Conservation (phyloP, 164 flowering plant genomes). For the Amborella trichopoda region DNA sequence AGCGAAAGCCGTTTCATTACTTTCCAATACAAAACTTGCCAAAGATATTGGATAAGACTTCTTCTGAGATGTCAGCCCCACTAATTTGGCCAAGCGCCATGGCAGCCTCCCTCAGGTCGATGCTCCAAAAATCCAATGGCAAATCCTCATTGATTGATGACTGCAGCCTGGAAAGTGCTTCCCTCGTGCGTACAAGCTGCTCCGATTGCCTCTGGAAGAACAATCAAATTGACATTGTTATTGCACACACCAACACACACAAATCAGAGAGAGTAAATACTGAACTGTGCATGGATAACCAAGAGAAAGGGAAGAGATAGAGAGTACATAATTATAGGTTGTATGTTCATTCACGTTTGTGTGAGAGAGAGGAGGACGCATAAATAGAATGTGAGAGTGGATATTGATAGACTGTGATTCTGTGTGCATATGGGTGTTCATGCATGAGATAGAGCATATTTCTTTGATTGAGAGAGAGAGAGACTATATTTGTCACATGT, state of each 20-base stretch:
- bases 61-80: conserved; percentile 92
- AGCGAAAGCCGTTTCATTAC: no score
- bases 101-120: conserved; percentile 85
- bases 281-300: neutral
- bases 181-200: conserved; percentile 79
- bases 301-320: neutral
- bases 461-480: no score
- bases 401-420: no score
- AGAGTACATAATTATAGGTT: neutral
- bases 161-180: conserved; percentile 58
- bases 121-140: conserved; percentile 92
- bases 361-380: no score
- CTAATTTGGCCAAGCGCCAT: conserved; percentile 82
- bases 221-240: neutral
- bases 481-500: no score
- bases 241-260: no score
- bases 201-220: conserved; percentile 74
- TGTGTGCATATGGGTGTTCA: no score
- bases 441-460: no score
- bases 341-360: no score
- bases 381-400: no score
- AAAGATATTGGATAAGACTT: conserved; percentile 78
- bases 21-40: conserved; percentile 91
- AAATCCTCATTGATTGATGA: conserved; percentile 61
- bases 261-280: neutral